Conservation (phyloP, 164 flowering plant species). For the Magnolia officinalis region DNA sequence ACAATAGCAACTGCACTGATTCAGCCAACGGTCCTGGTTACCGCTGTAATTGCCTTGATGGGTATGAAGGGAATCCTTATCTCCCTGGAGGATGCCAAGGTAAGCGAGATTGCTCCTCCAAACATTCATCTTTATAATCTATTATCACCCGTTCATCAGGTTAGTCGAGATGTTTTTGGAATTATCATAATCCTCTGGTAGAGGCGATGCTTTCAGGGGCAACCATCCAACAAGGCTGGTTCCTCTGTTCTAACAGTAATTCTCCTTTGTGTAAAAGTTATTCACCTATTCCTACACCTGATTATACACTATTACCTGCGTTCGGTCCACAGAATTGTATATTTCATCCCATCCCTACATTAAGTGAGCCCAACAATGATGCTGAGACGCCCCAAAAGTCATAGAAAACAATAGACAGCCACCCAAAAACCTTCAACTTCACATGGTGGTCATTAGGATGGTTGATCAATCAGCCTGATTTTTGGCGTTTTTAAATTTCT, state of each 20-base stretch:
- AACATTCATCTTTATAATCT: not conserved
- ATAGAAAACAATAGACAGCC: too few relatives aligned
- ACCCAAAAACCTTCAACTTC: too few relatives aligned
- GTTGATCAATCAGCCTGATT: too few relatives aligned
- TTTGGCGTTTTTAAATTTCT: too few relatives aligned
- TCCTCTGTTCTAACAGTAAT: not conserved
- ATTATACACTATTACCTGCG: too few relatives aligned
- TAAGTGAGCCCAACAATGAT: too few relatives aligned
- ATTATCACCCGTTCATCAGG: too few relatives aligned
- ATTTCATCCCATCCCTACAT: too few relatives aligned
- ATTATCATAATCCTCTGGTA: not conserved
- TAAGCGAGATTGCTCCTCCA: not conserved
- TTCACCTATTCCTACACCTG: too few relatives aligned
- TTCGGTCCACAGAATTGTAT: too few relatives aligned
- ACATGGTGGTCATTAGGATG: too few relatives aligned
- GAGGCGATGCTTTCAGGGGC: not conserved
- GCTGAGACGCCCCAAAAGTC: too few relatives aligned
- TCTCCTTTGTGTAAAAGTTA: not conserved
- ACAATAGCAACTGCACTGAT: conserved; percentile 1
- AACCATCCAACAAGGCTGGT: not conserved
- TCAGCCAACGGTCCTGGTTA: conserved; percentile 14
- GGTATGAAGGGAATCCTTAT: conserved; percentile 23
- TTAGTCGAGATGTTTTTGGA: not conserved
- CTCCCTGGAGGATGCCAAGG: conserved; percentile 22
- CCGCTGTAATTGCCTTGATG: conserved; percentile 12